phyloP scores from a whole-genome alignment of 2,329 filamentous ascomycete genomes.

The Colletotrichum sojae region DNA sequence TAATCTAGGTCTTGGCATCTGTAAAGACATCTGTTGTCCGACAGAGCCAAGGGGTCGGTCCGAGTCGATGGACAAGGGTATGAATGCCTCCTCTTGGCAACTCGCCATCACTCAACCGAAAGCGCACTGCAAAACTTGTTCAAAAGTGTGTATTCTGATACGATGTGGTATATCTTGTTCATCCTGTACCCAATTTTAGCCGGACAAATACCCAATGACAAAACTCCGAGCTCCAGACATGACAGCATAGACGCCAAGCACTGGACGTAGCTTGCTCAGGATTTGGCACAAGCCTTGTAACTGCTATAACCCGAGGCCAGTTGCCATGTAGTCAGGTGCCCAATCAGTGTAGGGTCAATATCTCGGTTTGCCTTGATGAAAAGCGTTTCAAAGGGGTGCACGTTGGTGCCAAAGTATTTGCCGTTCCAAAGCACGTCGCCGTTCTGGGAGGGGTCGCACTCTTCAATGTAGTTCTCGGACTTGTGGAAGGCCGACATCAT shows the following conservation, averaged over 20 bases:
- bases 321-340: slow-evolving; percentile 51
- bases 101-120: too few relatives aligned
- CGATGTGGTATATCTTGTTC: too few relatives aligned
- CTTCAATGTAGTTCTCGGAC: slow-evolving; percentile 33
- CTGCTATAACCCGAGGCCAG: slow-evolving; percentile 43
- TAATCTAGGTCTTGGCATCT: too few relatives aligned
- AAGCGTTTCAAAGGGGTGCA: slow-evolving; percentile 56
- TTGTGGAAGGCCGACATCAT: slow-evolving; percentile 51
- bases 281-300: slow-evolving; percentile 44
- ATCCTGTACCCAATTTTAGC: too few relatives aligned
- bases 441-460: slow-evolving; percentile 38
- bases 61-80: too few relatives aligned
- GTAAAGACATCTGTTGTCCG: too few relatives aligned
- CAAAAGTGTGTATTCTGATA: too few relatives aligned
- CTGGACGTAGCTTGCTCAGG: neutral
- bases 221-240: neutral
- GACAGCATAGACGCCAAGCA: neutral
- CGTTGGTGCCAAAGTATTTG: slow-evolving; percentile 50
- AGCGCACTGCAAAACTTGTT: too few relatives aligned
- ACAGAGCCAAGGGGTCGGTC: too few relatives aligned
- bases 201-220: too few relatives aligned
- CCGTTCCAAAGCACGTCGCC: slow-evolving; percentile 47
- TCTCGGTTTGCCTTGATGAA: slow-evolving; percentile 53
- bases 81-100: too few relatives aligned
- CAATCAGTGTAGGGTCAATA: slow-evolving; percentile 47